Percentiles rank a stretch among this genome's conserved stretches.
These are phyloP conservation scores for Bipolaris oryzae DNA, from an alignment of 2,329 filamentous ascomycete species.

Conservation along the genomic window DNA sequence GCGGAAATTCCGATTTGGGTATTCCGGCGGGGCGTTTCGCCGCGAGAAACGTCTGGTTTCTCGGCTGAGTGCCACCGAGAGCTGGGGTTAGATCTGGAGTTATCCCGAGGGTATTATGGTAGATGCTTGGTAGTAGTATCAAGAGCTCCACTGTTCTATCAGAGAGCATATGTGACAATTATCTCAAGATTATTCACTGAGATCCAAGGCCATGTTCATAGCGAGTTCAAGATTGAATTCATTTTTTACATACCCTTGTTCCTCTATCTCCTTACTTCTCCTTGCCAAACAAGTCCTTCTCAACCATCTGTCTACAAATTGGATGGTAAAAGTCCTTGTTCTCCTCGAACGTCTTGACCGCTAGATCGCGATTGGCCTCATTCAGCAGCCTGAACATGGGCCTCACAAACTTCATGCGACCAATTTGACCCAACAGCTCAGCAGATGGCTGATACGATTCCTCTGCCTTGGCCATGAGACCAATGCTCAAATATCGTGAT, in stretches of 20 bases:
- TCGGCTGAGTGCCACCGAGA: conserved; percentile 14
- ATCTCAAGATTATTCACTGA: background rate
- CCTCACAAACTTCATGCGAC: conserved; percentile 96
- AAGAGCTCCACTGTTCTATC: no score
- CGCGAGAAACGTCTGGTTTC: conserved; percentile 3
- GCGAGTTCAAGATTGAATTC: background rate
- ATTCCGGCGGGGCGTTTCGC: conserved; percentile 33
- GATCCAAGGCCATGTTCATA: background rate
- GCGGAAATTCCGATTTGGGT: conserved; percentile 29
- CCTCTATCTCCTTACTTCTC: conserved; percentile 9
- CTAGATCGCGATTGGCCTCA: conserved; percentile 74
- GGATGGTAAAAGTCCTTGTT: conserved; percentile 95
- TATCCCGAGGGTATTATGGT: conserved; percentile 18
- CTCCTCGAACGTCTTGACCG: conserved; percentile 81
- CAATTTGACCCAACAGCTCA: conserved; percentile 78
- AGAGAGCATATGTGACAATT: no score
- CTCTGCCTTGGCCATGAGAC: conserved; percentile 73
- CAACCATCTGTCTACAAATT: conserved; percentile 78
- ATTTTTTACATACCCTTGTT: background rate
- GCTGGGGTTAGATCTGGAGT: background rate
- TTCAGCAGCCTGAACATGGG: conserved; percentile 80
- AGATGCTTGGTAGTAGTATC: background rate
- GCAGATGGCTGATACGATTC: conserved; percentile 73
- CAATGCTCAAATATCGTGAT: conserved; percentile 78
- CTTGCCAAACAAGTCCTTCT: conserved; percentile 74